Evolutionary conservation across 306 rosid species (phyloP).

Genomic region (Trichosanthes cucumerina): DNA sequence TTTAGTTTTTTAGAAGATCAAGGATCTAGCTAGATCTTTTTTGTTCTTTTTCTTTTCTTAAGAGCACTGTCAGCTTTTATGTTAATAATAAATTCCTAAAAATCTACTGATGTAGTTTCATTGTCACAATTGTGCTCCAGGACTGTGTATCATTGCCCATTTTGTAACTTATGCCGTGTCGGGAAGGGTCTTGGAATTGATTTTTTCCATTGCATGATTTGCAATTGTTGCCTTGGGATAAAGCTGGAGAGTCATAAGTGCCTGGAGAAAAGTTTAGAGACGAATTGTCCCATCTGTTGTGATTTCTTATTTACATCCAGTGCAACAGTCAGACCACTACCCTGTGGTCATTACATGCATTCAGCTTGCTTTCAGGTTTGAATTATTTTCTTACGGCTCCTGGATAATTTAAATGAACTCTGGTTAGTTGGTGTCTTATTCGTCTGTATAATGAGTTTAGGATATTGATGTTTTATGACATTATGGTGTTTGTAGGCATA

Average conservation of each 20-base stretch:
- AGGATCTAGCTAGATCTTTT: not conserved
- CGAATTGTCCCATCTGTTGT: slow-evolving; percentile 96
- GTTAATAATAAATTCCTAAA: not conserved
- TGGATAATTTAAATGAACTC: not conserved
- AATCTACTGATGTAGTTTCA: not conserved
- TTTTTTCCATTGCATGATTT: slow-evolving; percentile 92
- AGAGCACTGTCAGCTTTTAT: not conserved
- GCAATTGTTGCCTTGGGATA: slow-evolving; percentile 95
- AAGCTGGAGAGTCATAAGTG: slow-evolving; percentile 81
- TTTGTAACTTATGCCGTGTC: slow-evolving; percentile 94
- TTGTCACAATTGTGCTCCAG: slow-evolving; percentile 28
- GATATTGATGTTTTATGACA: not conserved
- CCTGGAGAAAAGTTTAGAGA: slow-evolving; percentile 89
- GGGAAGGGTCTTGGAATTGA: slow-evolving; percentile 95
- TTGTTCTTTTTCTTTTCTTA: not conserved
- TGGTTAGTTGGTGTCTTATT: not conserved
- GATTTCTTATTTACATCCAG: slow-evolving; percentile 93
- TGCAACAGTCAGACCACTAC: slow-evolving; percentile 85
- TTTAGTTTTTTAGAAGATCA: not conserved
- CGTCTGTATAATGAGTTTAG: not conserved
- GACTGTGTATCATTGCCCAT: slow-evolving; percentile 95
- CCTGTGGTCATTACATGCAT: slow-evolving; percentile 99
- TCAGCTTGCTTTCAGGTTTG: slow-evolving; percentile 98
- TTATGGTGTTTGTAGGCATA: slow-evolving; percentile 53
- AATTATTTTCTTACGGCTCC: not conserved